Base-by-base conservation (phyloP, 2,329 filamentous ascomycete genomes). In the Lachnellula subtilissima region DNA sequence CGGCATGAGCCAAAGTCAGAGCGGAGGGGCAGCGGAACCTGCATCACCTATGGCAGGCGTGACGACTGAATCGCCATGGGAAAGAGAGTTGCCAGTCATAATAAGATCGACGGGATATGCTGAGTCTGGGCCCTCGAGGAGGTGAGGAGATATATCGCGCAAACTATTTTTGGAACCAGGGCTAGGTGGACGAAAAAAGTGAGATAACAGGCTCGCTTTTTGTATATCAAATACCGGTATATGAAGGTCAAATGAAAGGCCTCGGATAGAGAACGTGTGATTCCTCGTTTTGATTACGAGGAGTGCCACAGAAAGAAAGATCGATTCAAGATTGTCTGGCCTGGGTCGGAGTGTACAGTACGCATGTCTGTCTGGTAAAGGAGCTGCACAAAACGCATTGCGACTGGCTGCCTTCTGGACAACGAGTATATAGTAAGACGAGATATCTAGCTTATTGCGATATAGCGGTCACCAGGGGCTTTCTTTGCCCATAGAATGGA, bases 1-100 rank as follows among this genome's bases (percentile, higher is more conserved):
- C 35, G 53, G 57, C 5, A 55, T 49, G 32, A 59, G 58, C 45
- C 45, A 47, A 22, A 45, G 42, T 14, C 45, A 47, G 12, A 47
- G 45, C 45, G 23, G 45, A 14, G 45, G 22, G 5, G 17, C 6
- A 12, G 45, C 12, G 22, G 45, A 28, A 6, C 3, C 45, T 25
- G 45, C 25, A 32, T 47, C 45, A 6, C 45, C 45, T 5, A 32
- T 47, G 23, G 12, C 23, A 23, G 45, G 14, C 11, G 45, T 22
- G 12, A 32, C 23, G n/a, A 14, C 14, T 32, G 45, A 47, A n/a
- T 14, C 14, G 6, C 22, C 23, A 12, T 32, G 45, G 45, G 45
- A 47, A 32, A 17, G 22, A 15, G 45, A 35, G 45, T 17, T n/a
- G 23, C 45, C 45, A 14, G 23, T 15, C 23, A 47, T 47, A 12